Evolutionary conservation across 1,139 yeast species (phyloP).

Genomic region (Yamadazyma atlantica): DNA sequence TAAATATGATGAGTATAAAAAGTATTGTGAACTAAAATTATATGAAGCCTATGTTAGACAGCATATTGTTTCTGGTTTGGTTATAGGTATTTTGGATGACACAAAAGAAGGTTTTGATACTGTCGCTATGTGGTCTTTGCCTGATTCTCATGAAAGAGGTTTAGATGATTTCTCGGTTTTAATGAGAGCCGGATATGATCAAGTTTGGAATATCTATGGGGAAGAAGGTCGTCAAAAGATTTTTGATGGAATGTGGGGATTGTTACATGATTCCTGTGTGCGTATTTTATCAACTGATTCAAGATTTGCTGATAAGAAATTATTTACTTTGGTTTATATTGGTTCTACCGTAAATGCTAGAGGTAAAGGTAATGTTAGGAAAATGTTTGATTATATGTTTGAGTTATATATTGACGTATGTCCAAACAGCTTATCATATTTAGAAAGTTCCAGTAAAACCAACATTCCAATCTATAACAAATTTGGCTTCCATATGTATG

Average conservation of each 20-base stretch:
- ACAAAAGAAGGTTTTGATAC: conserved; percentile 53
- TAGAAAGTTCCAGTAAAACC: conserved; percentile 55
- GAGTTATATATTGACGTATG: conserved; percentile 48
- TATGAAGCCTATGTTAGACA: conserved; percentile 60
- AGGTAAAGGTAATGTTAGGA: conserved; percentile 68
- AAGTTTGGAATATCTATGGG: conserved; percentile 51
- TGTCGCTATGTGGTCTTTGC: conserved; percentile 63
- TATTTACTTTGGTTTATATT: conserved; percentile 60
- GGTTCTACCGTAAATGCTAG: conserved; percentile 60
- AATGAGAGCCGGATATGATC: conserved; percentile 58
- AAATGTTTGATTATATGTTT: conserved; percentile 57
- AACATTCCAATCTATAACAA: conserved; percentile 60
- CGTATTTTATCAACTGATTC: conserved; percentile 34
- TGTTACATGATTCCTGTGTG: conserved; percentile 51
- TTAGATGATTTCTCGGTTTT: conserved; percentile 51
- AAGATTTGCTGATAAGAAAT: conserved; percentile 37
- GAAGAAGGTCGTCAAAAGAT: conserved; percentile 54
- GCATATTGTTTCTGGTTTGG: conserved; percentile 57
- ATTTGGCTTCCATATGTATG: conserved; percentile 54
- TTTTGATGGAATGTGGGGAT: conserved; percentile 56
- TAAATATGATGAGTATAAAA: conserved; percentile 32
- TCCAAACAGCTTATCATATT: conserved; percentile 44
- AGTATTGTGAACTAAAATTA: conserved; percentile 44
- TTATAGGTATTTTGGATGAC: conserved; percentile 45
- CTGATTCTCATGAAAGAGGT: conserved; percentile 44